These are phyloP conservation scores for Colletotrichum lupini DNA, from an alignment of 2,329 filamentous ascomycete genomes.

Conservation along the genomic window DNA sequence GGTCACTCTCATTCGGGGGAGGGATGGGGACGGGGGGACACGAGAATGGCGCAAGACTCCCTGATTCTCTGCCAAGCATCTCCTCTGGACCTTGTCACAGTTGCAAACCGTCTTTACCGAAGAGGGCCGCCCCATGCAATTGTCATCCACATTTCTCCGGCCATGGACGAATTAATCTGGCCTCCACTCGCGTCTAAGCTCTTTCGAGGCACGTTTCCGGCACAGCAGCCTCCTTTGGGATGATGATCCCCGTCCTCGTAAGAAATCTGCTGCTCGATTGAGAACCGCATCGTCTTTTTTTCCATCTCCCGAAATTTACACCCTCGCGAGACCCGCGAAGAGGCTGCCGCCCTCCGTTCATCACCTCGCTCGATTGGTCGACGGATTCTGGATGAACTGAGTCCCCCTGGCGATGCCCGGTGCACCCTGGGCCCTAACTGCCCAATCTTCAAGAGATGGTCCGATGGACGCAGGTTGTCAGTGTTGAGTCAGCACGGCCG, in stretches of 20 bases:
- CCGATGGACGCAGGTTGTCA: constrained; percentile 23
- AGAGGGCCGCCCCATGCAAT: constrained; percentile 35
- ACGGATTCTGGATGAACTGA: neutral
- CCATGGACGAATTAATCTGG: constrained; percentile 27
- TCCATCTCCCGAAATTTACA: constrained; percentile 16
- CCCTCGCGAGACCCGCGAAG: constrained; percentile 15
- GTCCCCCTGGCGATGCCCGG: neutral
- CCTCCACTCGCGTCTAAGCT: constrained; percentile 42
- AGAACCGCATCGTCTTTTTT: constrained; percentile 41
- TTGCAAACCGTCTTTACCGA: constrained; percentile 41
- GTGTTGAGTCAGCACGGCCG: constrained; percentile 32
- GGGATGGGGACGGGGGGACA: constrained; percentile 13
- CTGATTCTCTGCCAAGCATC: constrained; percentile 31
- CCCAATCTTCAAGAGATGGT: constrained; percentile 20
- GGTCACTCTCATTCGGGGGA: constrained; percentile 9
- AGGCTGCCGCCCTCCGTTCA: constrained; percentile 1
- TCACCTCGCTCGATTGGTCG: constrained; percentile 17
- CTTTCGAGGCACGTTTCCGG: constrained; percentile 50
- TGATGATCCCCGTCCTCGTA: constrained; percentile 48
- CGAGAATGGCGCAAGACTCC: constrained; percentile 32
- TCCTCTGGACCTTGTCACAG: constrained; percentile 32
- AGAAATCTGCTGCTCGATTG: constrained; percentile 48
- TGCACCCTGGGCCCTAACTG: constrained; percentile 1
- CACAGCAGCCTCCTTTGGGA: constrained; percentile 49
- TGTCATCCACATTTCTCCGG: constrained; percentile 23